Percentiles rank a stretch among this genome's conserved stretches.
These are phyloP conservation scores for Plectranthus barbatus DNA, from an alignment of 257 asterid genomes.

Conservation along the genomic window DNA sequence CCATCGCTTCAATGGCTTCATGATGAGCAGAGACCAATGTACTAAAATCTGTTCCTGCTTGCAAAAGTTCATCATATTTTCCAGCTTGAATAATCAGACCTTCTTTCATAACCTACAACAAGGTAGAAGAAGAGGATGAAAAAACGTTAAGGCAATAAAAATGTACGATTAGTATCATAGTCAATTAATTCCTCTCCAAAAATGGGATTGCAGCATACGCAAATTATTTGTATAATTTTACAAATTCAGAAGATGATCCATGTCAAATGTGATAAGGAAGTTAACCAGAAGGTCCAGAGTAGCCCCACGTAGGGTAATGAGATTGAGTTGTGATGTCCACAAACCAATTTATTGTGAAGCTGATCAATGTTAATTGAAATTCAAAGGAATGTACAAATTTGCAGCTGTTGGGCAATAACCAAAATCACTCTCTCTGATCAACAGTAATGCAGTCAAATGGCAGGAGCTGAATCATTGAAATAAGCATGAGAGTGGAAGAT, in stretches of 20 bases:
- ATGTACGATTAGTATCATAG: neutral
- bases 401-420: neutral
- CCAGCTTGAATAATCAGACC: slow-evolving; percentile 88
- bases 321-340: neutral
- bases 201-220: neutral
- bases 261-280: neutral
- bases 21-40: slow-evolving; percentile 84
- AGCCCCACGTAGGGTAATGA: neutral
- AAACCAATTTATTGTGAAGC: neutral
- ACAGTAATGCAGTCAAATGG: neutral
- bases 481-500: neutral
- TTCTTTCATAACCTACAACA: slow-evolving; percentile 76
- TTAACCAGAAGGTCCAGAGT: neutral
- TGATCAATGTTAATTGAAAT: neutral
- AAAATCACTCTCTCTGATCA: neutral
- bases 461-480: neutral
- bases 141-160: neutral
- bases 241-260: neutral
- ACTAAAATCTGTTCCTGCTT: slow-evolving; percentile 87
- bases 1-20: slow-evolving; percentile 97
- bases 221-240: neutral
- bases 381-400: neutral
- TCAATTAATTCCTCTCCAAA: neutral
- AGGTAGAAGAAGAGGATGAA: neutral
- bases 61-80: slow-evolving; percentile 82